Percentiles rank a stretch among this genome's conserved stretches.
These are phyloP conservation scores for Aegilops longissima DNA, from an alignment of 176 grass and related monocot species.

Conservation along the genomic window DNA sequence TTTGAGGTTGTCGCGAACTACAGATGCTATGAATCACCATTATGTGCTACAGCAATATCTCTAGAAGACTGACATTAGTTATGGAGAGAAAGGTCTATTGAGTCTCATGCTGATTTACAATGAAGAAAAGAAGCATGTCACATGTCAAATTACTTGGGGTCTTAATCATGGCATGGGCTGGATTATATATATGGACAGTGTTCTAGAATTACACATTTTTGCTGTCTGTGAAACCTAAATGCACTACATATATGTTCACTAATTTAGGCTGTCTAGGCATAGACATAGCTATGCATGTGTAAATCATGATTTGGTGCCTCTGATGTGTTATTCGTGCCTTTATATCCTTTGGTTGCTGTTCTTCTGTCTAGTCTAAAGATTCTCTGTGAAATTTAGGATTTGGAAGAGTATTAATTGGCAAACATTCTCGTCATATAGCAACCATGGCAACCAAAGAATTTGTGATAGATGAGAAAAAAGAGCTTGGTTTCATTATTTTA, in stretches of 20 bases:
- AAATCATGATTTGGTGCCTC: neutral
- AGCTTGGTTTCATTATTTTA: neutral
- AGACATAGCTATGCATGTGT: neutral
- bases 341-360: neutral
- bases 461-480: neutral
- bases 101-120: neutral
- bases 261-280: neutral
- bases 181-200: neutral
- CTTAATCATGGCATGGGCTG: neutral
- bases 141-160: neutral
- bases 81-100: neutral
- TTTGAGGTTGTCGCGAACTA: neutral
- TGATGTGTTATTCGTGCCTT: neutral
- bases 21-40: neutral
- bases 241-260: neutral
- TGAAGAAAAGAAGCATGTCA: neutral
- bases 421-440: neutral
- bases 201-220: neutral
- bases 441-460: neutral
- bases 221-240: neutral
- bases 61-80: constrained; percentile 11
- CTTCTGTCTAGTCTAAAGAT: no score
- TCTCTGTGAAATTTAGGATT: neutral
- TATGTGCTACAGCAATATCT: neutral
- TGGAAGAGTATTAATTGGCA: neutral